phyloP scores from a whole-genome alignment of 305 asterid genomes.

The Fraxinus sp. region DNA sequence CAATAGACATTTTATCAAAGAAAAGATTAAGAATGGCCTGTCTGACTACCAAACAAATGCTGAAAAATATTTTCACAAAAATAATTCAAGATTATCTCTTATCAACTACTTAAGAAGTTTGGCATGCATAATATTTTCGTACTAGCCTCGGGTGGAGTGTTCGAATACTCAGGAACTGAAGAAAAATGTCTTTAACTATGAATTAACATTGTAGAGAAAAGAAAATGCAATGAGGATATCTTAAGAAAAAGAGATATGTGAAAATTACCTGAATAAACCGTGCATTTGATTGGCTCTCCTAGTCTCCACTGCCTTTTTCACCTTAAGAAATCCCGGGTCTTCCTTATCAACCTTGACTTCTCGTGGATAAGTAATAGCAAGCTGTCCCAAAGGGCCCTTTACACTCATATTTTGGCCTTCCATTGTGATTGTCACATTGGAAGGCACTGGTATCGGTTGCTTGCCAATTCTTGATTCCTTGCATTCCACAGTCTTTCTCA shows the following conservation, averaged over 20 bases:
- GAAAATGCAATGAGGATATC: neutral
- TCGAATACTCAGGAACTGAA: neutral
- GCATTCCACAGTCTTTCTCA: conserved; percentile 62
- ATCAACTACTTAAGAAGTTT: neutral
- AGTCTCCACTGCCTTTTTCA: conserved; percentile 69
- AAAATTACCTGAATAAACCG: conserved; percentile 77
- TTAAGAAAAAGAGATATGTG: neutral
- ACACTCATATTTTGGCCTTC: conserved; percentile 78
- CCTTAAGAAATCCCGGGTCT: conserved; percentile 65
- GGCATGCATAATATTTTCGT: neutral
- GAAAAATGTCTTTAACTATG: neutral
- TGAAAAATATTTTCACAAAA: neutral
- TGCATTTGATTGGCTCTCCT: conserved; percentile 97
- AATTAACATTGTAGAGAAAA: neutral
- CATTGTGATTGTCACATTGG: conserved; percentile 66
- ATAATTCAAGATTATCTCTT: neutral
- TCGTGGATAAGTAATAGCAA: conserved; percentile 78
- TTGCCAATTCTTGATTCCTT: conserved; percentile 96
- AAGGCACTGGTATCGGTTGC: conserved; percentile 81
- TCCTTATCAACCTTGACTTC: conserved; percentile 67
- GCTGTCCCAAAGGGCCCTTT: conserved; percentile 92
- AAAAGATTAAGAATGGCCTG: neutral
- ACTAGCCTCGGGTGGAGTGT: neutral
- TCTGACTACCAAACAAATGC: neutral
- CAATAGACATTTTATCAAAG: neutral